Percentiles rank a stretch among this genome's conserved stretches.
These are phyloP conservation scores for Trametes pubescens DNA, from an alignment of 1,284 basidiomycete species.

Conservation along the genomic window DNA sequence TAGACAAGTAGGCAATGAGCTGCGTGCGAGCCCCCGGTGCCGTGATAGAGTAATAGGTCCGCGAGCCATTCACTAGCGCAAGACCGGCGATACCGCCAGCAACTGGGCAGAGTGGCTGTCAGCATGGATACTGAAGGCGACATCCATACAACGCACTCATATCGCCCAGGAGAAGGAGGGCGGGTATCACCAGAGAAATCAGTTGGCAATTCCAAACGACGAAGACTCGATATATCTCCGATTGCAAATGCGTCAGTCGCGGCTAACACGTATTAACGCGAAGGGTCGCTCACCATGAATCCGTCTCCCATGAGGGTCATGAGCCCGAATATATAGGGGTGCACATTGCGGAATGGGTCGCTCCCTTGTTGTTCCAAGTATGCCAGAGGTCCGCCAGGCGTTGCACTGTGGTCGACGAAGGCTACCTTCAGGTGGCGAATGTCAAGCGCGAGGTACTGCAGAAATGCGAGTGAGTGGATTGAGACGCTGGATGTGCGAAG, in stretches of 20 bases:
- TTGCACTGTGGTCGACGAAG: slow-evolving; percentile 14
- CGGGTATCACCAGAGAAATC: neutral
- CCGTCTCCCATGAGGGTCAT: slow-evolving; percentile 24
- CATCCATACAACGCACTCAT: neutral
- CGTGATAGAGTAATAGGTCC: neutral
- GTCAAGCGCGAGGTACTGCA: slow-evolving; percentile 22
- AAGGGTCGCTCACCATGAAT: slow-evolving; percentile 12
- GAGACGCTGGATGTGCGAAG: neutral
- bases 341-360: slow-evolving; percentile 16
- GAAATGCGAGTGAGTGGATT: too few species aligned
- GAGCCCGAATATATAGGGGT: slow-evolving; percentile 18
- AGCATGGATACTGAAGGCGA: neutral
- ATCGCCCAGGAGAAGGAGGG: neutral
- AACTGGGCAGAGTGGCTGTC: neutral
- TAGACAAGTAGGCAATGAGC: neutral
- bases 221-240: neutral
- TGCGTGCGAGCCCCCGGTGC: neutral
- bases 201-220: neutral
- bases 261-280: neutral
- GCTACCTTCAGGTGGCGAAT: slow-evolving; percentile 16
- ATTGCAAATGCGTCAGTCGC: neutral
- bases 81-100: neutral
- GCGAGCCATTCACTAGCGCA: neutral
- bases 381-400: slow-evolving; percentile 7
- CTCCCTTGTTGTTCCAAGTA: slow-evolving; percentile 7